Conservation (phyloP, 2,329 filamentous ascomycete species). For the Thielaviopsis populi region DNA sequence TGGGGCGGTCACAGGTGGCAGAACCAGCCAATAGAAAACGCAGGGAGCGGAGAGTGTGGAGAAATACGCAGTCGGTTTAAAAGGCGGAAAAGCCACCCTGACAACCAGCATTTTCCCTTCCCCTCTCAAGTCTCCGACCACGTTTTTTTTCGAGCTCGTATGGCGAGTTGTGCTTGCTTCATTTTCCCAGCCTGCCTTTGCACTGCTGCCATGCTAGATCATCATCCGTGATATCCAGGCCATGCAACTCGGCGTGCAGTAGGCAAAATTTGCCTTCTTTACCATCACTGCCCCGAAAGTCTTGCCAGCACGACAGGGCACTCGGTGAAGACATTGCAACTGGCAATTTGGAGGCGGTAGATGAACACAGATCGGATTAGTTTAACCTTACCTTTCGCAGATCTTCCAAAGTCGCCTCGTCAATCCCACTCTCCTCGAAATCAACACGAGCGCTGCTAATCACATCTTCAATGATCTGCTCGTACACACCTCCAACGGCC, state of each 20-base stretch:
- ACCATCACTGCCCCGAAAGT: background rate
- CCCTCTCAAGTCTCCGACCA: background rate
- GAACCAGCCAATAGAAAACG: conserved; percentile 10
- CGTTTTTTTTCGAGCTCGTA: background rate
- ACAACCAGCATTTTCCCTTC: conserved; percentile 9
- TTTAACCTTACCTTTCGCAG: conserved; percentile 60
- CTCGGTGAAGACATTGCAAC: background rate
- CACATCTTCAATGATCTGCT: conserved; percentile 65
- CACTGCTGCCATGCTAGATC: background rate
- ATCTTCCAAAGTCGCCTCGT: conserved; percentile 72
- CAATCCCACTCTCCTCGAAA: conserved; percentile 92
- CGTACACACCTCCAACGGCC: conserved; percentile 62
- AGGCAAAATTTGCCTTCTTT: background rate
- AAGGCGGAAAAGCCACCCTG: conserved; percentile 13
- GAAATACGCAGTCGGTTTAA: conserved; percentile 12
- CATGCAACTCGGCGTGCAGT: background rate
- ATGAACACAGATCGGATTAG: background rate
- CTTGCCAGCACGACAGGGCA: conserved; percentile 11
- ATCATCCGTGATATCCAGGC: background rate
- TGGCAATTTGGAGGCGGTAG: background rate
- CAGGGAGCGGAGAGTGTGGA: background rate
- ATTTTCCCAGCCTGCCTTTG: background rate
- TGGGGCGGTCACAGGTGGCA: conserved; percentile 14
- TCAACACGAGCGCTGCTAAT: conserved; percentile 84
- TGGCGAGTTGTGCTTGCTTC: background rate